Base-by-base conservation (phyloP, 1,139 yeast genomes). In the Candida tunisiensis region DNA sequence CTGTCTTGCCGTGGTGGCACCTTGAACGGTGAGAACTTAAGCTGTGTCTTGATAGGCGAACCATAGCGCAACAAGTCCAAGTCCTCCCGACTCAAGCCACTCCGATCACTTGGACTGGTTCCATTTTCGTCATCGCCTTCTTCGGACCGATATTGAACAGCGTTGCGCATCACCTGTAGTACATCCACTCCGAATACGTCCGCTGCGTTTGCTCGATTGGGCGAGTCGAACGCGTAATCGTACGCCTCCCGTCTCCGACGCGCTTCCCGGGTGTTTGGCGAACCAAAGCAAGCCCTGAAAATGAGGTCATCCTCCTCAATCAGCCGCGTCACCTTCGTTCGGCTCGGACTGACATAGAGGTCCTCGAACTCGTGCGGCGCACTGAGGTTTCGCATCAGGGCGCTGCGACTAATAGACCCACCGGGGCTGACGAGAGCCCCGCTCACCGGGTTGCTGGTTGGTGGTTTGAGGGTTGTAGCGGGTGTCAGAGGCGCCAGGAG, bases 291-390 rank as follows among this genome's bases (percentile, higher is more conserved):
- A 3, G 51, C 47, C 6, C 56, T 34, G 6, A 55, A 54, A 21
- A 68, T 59, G 55, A 60, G 61, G 37, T 70, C 77, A 37, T 69
- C 75, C 35, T 68, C 73, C 36, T 64, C 74, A 36, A 9, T 60
- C 59, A 21, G 60, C 53, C 25, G 18, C 24, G 29, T 12, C 29
- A 24, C 5, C 30, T 22, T 19, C 28, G 21, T 6, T 27, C 33
- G 14, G 30, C 25, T 9, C 38, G 39, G 16, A 38, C 34, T 8
- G 34, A 25, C 26, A 32, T 31, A n/a, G 8, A 39, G 25, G 14
- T 40, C 43, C 16, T 40, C 44, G 17, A 38, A 32, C 15, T 35
- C 42, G 16, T 29, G 46, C 37, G 46, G 54, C 34, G 35, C 60
- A 47, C 49, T 61, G 56, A 31, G 67, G 53, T 34, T 53, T 45